These are phyloP conservation scores for Trichoderma sp. DNA, from an alignment of 2,329 filamentous ascomycete genomes.

Conservation along the genomic window DNA sequence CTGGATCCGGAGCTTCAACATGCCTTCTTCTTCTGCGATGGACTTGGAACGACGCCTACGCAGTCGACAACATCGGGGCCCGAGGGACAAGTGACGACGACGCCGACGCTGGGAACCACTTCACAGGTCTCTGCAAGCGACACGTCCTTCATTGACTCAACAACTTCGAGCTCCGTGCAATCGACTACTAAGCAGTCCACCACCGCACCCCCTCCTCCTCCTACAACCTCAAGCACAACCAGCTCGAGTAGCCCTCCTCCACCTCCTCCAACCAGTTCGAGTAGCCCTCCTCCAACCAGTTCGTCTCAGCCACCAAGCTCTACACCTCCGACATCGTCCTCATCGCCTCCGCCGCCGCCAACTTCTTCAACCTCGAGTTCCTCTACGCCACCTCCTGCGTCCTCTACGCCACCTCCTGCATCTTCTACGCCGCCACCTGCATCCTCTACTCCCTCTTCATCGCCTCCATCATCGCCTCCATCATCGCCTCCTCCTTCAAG, in stretches of 20 bases:
- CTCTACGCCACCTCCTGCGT: neutral
- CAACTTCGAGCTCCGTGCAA: neutral
- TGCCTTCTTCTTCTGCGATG: slow-evolving; percentile 45
- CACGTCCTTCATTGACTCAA: neutral
- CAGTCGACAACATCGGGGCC: slow-evolving; percentile 22
- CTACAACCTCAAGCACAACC: neutral
- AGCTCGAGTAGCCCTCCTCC: neutral
- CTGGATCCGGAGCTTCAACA: neutral
- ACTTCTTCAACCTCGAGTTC: neutral
- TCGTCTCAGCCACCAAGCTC: neutral
- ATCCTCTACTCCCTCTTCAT: neutral
- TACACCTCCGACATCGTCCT: neutral
- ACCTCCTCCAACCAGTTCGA: neutral
- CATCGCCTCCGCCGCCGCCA: neutral
- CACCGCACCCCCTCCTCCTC: neutral
- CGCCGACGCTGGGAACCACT: slow-evolving; percentile 29
- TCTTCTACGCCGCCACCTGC: neutral
- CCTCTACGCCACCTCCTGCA: neutral
- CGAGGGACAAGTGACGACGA: slow-evolving; percentile 30
- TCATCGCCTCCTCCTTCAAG: neutral
- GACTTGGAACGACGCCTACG: slow-evolving; percentile 27
- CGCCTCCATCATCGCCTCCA: neutral
- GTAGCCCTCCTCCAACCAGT: neutral
- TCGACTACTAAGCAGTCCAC: slow-evolving; percentile 1
- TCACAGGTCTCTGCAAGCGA: slow-evolving; percentile 31